Conservation (phyloP, 306 rosid species). For the Oemleria cerasiformis region DNA sequence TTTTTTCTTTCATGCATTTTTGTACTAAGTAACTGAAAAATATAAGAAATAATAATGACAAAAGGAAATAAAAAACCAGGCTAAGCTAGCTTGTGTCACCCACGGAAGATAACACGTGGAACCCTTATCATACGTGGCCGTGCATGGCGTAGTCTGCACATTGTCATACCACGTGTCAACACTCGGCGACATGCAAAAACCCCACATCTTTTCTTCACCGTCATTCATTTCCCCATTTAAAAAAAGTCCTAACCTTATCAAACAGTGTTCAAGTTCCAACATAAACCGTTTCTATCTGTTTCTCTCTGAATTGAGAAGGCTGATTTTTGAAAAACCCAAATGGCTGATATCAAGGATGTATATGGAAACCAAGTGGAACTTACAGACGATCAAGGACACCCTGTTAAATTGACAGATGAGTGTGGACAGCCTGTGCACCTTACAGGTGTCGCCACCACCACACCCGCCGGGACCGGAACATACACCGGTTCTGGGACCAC, state of each 20-base stretch:
- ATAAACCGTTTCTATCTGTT: background rate
- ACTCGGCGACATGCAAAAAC: slow-evolving; percentile 29
- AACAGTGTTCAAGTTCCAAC: background rate
- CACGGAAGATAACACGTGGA: background rate
- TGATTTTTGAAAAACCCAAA: slow-evolving; percentile 4
- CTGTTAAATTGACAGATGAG: slow-evolving; percentile 60
- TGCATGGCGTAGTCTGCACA: background rate
- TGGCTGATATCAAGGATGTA: slow-evolving; percentile 64
- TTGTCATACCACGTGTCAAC: slow-evolving; percentile 26
- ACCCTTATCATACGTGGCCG: slow-evolving; percentile 38
- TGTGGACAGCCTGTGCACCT: slow-evolving; percentile 60
- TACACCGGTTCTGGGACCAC: background rate
- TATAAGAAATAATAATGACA: too few species aligned
- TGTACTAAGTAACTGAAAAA: too few species aligned
- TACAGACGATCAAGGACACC: slow-evolving; percentile 63
- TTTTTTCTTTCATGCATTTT: too few species aligned
- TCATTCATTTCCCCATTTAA: slow-evolving; percentile 4
- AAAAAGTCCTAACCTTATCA: background rate
- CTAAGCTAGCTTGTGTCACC: background rate
- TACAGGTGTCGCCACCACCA: slow-evolving; percentile 56
- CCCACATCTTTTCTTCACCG: slow-evolving; percentile 29
- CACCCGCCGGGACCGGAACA: background rate
- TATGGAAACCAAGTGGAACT: slow-evolving; percentile 59
- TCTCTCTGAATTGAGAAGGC: background rate
- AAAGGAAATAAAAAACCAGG: too few species aligned